Percentiles rank a stretch among this genome's conserved stretches.
Conservation (phyloP, 139 green algal species). For the Chlorella sp. region DNA sequence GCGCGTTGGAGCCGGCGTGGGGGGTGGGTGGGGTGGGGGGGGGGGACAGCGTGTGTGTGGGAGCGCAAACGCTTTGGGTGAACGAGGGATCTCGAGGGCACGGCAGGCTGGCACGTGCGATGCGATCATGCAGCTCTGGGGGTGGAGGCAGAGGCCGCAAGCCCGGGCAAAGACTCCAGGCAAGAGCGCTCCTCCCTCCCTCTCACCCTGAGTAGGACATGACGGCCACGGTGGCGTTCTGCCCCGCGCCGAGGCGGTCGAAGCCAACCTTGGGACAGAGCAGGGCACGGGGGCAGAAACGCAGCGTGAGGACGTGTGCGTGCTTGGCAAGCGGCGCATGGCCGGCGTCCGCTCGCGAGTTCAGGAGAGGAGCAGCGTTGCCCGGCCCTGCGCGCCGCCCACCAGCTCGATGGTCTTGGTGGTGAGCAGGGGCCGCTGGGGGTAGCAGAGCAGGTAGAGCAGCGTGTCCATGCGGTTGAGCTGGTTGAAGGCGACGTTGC, state of each 20-base stretch:
- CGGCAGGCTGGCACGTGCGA: neutral
- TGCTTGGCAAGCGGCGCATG: no score
- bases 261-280: no score
- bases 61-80: neutral
- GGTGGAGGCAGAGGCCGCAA: no score
- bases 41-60: neutral
- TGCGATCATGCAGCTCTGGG: neutral
- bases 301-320: no score
- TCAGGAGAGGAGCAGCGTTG: no score
- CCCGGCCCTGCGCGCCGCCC: no score
- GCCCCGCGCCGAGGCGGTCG: constrained; percentile 94
- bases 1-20: no score
- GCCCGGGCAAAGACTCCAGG: no score
- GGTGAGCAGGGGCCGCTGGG: constrained; percentile 95
- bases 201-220: constrained; percentile 89
- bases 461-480: constrained; percentile 94
- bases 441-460: constrained; percentile 96
- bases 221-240: constrained; percentile 98
- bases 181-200: no score
- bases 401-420: constrained; percentile 96
- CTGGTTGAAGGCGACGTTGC: constrained; percentile 98
- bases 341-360: no score
- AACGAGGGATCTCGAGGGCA: neutral
- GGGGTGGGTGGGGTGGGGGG: neutral
- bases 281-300: no score